These are phyloP conservation scores for Termitomyces sp. DNA, from an alignment of 1,284 basidiomycete species.

Conservation along the genomic window DNA sequence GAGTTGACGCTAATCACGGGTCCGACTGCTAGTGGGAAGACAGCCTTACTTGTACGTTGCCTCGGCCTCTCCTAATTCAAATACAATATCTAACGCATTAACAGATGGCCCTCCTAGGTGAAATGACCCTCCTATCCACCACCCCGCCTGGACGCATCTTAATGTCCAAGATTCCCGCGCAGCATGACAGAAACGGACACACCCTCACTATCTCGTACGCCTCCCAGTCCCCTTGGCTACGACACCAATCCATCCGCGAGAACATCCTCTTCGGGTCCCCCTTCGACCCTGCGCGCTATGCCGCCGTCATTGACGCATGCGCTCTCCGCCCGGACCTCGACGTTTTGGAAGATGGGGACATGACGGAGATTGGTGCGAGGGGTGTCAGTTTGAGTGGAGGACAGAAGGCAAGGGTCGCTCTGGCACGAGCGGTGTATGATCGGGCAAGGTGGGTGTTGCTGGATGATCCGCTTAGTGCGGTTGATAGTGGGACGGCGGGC, in stretches of 20 bases:
- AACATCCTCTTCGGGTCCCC: conserved; percentile 71
- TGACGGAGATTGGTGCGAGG: conserved; percentile 50
- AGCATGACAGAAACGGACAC: conserved; percentile 58
- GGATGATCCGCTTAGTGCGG: conserved; percentile 70
- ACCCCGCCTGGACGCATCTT: conserved; percentile 38
- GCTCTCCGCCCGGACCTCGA: conserved; percentile 69
- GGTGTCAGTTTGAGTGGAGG: conserved; percentile 62
- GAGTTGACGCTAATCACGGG: conserved; percentile 62
- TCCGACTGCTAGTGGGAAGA: conserved; percentile 80
- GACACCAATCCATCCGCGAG: conserved; percentile 61
- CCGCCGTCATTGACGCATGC: conserved; percentile 65
- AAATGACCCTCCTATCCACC: conserved; percentile 46
- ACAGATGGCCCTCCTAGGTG: conserved; percentile 62
- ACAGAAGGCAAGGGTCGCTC: conserved; percentile 62
- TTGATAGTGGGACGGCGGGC: conserved; percentile 40
- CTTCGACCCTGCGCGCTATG: conserved; percentile 60
- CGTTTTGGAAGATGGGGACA: conserved; percentile 71
- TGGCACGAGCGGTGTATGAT: conserved; percentile 67
- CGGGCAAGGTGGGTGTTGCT: conserved; percentile 60
- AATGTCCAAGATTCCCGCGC: conserved; percentile 59
- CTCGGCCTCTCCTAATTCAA: not conserved
- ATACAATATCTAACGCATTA: not conserved
- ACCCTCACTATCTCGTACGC: conserved; percentile 78
- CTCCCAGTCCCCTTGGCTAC: conserved; percentile 82
- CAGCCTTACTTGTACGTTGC: conserved; percentile 56